Conservation (phyloP, 257 asterid species). For the Jaltomata sinuosa region DNA sequence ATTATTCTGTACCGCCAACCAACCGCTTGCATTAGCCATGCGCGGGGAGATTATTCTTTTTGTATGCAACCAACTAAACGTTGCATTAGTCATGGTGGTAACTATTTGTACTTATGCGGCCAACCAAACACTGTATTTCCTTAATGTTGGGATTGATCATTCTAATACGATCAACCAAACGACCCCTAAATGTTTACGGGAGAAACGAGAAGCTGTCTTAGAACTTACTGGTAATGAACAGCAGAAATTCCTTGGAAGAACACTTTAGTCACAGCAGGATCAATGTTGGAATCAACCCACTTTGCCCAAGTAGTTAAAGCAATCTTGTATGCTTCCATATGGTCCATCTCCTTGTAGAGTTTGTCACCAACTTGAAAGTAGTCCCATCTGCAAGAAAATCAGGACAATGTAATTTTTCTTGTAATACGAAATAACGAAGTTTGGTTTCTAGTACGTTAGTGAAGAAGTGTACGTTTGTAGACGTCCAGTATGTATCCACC, state of each 20-base stretch:
- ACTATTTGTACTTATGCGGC: too few species aligned
- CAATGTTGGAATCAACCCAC: slow-evolving; percentile 59
- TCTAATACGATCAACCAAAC: background rate
- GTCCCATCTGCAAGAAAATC: background rate
- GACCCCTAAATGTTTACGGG: background rate
- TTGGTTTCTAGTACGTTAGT: background rate
- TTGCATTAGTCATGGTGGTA: background rate
- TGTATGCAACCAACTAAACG: background rate
- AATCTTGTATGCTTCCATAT: slow-evolving; percentile 42
- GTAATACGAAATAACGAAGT: background rate
- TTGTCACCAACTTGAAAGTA: background rate
- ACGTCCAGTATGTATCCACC: slow-evolving; percentile 73
- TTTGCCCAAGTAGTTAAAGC: slow-evolving; percentile 72
- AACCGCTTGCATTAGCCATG: background rate
- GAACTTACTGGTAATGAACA: slow-evolving; percentile 44
- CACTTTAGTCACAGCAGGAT: slow-evolving; percentile 34
- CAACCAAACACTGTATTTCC: background rate
- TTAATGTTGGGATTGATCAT: background rate
- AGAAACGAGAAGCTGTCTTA: background rate
- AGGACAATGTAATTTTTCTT: background rate
- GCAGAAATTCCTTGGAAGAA: slow-evolving; percentile 73
- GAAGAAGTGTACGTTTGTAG: slow-evolving; percentile 24
- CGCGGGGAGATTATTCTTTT: background rate
- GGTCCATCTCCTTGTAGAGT: slow-evolving; percentile 27
- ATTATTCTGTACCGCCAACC: background rate